Evolutionary conservation across 352 stramenopile genomes (phyloP), one percentile per base, ranked within the genome.

Genomic region (Phytophthora macrochlamydospora): DNA sequence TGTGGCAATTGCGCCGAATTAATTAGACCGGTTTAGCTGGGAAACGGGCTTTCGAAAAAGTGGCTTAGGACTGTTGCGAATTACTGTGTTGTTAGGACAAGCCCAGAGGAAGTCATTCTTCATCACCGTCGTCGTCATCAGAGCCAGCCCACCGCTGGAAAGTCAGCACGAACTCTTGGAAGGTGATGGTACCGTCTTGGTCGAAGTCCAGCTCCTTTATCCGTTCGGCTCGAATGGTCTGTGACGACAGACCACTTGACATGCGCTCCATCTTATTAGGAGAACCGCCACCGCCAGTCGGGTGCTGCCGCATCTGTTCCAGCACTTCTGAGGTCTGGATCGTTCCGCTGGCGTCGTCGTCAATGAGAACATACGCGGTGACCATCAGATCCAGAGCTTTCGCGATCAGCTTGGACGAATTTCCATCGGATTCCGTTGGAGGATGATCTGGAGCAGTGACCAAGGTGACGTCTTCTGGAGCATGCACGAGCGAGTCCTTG

Each of bases 131-230:
- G 11, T 66, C 63, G n/a, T 66, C 43, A 11, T 95, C 86, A 11
- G 75, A 78, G 31, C 85, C 85, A 50, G 92, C 85, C 90, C 90
- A 97, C 32, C 86, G 89, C 58, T 94, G 84, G 54, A 96, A 96
- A 30, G 90, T 94, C 38, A 94, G 76, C 32, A 97, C 76, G 48
- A 97, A 97, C 60, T 97, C 90, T 61, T 95, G 85, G 59, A 95
- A 96, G 24, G 89, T 96, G 73, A 96, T 95, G 7, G 80, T 93
- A 51, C 90, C 89, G 45, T 96, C 87, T n/a, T 89, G 69, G 62
- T 97, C 85, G 51, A 90, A 76, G 59, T 97, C 90, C 49, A 97
- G 74, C 60, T 97, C 89, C 59, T 95, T 91, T 83, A 92, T 93
- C 62, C 90, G 81, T 62, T 94, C 86, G 30, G 81, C 62, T 9